Evolutionary conservation across 306 rosid genomes (phyloP).

Genomic region (Prinsepia uniflora): DNA sequence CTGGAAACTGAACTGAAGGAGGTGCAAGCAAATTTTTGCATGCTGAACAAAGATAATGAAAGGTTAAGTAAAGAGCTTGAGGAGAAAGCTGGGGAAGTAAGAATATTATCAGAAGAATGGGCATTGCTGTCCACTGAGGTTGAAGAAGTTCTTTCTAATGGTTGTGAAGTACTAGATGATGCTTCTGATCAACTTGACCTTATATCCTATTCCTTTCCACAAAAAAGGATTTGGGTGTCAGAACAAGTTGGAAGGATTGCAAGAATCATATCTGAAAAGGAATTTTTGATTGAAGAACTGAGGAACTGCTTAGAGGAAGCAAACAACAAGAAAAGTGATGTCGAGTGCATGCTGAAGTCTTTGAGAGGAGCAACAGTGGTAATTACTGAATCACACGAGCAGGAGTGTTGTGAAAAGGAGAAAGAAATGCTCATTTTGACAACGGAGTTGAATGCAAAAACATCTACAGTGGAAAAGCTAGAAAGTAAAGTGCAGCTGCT

Average conservation of each 20-base stretch:
- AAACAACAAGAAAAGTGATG: slow-evolving; percentile 68
- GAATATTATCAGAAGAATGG: slow-evolving; percentile 66
- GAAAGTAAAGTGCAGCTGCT: slow-evolving; percentile 48
- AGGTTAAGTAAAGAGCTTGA: slow-evolving; percentile 49
- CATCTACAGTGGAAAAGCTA: slow-evolving; percentile 39
- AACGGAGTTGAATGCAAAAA: slow-evolving; percentile 43
- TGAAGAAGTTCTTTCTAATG: slow-evolving; percentile 71
- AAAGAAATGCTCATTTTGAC: slow-evolving; percentile 51
- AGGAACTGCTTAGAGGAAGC: slow-evolving; percentile 80
- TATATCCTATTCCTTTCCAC: slow-evolving; percentile 69
- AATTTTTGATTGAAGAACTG: slow-evolving; percentile 68
- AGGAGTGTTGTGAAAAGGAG: slow-evolving; percentile 57
- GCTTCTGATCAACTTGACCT: slow-evolving; percentile 60
- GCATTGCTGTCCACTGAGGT: slow-evolving; percentile 63
- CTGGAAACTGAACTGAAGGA: slow-evolving; percentile 66
- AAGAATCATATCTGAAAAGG: slow-evolving; percentile 69
- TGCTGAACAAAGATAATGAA: slow-evolving; percentile 42
- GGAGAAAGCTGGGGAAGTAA: slow-evolving; percentile 49
- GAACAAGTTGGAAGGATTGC: slow-evolving; percentile 70
- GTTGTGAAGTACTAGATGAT: slow-evolving; percentile 58
- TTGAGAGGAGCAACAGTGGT: slow-evolving; percentile 76
- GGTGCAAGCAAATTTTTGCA: slow-evolving; percentile 42
- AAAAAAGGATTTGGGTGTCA: slow-evolving; percentile 87
- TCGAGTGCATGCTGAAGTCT: slow-evolving; percentile 87
- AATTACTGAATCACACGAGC: slow-evolving; percentile 84